phyloP scores from a whole-genome alignment of 306 rosid species.

The Delonix regia region DNA sequence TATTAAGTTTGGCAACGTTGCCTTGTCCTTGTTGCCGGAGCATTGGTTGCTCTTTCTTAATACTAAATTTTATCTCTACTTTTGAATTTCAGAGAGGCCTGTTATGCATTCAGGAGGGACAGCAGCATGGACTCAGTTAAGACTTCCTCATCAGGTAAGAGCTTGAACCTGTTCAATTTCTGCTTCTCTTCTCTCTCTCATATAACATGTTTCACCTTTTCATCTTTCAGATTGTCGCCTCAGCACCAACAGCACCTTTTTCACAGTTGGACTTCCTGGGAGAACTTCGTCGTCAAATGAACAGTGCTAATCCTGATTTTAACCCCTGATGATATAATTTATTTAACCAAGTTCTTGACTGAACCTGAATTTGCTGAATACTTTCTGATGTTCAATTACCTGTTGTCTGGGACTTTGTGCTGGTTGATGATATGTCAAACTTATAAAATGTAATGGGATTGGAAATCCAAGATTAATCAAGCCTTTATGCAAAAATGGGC shows the following conservation, averaged over 20 bases:
- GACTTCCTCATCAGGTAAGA: conserved; percentile 70
- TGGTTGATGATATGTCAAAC: conserved; percentile 32
- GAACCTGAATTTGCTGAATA: conserved; percentile 31
- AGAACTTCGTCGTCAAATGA: conserved; percentile 64
- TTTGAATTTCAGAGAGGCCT: conserved; percentile 64
- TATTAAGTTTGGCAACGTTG: not conserved
- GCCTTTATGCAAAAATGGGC: conserved; percentile 28
- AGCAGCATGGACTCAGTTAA: conserved; percentile 61
- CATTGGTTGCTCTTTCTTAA: not conserved
- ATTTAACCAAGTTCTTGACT: conserved; percentile 29
- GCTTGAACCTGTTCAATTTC: not conserved
- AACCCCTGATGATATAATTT: conserved; percentile 40
- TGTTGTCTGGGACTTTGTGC: conserved; percentile 36
- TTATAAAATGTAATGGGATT: conserved; percentile 16
- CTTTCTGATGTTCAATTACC: conserved; percentile 23
- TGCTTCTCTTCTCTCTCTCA: not conserved
- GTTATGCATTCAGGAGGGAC: conserved; percentile 62
- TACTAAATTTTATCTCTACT: not conserved
- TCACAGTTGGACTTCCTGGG: conserved; percentile 64
- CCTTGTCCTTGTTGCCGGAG: not conserved
- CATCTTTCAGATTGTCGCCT: conserved; percentile 48
- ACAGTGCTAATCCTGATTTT: conserved; percentile 37
- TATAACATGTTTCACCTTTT: no score
- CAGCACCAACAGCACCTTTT: conserved; percentile 45
- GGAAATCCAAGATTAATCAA: not conserved